Base-by-base conservation (phyloP, 1,139 yeast species). In the Taphrina deformans region DNA sequence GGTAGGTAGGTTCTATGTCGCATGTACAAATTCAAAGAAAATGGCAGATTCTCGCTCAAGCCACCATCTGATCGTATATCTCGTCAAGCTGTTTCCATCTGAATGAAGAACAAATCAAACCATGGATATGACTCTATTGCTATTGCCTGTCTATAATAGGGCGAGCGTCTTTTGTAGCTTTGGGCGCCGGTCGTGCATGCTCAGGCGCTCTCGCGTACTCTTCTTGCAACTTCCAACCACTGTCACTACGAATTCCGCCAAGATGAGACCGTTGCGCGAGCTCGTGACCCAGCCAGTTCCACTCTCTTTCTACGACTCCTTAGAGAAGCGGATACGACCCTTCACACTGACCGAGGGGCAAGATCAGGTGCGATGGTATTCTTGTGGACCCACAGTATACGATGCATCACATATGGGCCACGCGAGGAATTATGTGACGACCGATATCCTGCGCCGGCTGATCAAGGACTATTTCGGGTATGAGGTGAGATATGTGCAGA, bases 391-490 rank as follows among this genome's bases (percentile, higher is more conserved):
- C 12, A 93, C 99, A 0, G 98, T 93, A n/a, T 93, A 93, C 73
- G 97, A 93, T 76, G 86, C 95, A 52, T 85, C 95, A 62, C 99
- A 93, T 74, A 90, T 93, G 97, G 99, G 99, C n/a, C 99, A 95
- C 77, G 99, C 99, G 23, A 59, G 99, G 76, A 93, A 93, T 78
- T 95, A 93, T 74, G 98, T 93, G 60, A 85, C 97, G 9, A 89
- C 90, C 64, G 99, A 95, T 75, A 90, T 93, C 74, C 88, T 90
- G 74, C 85, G 99, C 74, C 83, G 99, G 71, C 83, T 95, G 59
- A 75, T 93, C 70, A 89, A 86, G 75, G 91, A 92, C 74, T 92
- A 90, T 76, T 93, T 95, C 77, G 96, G 96, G 23, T 93, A 89
- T 77, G 85, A 89, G 71, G 83, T 93, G 56, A 81, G 81, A 62